Conservation (phyloP, 768 basidiomycete species). For the Chalciporus pseudorubinellus region DNA sequence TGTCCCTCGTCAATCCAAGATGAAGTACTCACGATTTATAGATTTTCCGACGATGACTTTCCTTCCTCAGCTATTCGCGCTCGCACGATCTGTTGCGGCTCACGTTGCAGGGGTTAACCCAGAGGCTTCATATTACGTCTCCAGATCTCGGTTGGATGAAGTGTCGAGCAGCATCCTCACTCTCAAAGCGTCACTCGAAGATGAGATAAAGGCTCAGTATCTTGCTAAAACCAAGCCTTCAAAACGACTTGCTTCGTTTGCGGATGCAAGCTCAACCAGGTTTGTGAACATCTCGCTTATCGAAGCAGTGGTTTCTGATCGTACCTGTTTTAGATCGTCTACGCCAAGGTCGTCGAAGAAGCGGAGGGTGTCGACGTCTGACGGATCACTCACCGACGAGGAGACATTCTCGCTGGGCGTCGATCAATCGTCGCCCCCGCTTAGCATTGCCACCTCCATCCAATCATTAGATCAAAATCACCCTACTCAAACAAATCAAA, state of each 20-base stretch:
- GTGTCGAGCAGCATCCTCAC: slow-evolving; percentile 34
- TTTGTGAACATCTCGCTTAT: slow-evolving; percentile 22
- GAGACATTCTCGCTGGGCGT: slow-evolving; percentile 23
- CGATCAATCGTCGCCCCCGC: slow-evolving; percentile 40
- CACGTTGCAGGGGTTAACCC: slow-evolving; percentile 10
- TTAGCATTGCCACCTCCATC: slow-evolving; percentile 45
- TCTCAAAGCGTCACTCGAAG: slow-evolving; percentile 33
- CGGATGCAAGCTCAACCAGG: slow-evolving; percentile 40
- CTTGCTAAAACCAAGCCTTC: slow-evolving; percentile 43
- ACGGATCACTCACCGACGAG: slow-evolving; percentile 31
- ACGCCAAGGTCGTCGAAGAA: slow-evolving; percentile 38
- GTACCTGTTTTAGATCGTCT: slow-evolving; percentile 23
- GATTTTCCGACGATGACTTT: slow-evolving; percentile 42
- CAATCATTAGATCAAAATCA: slow-evolving; percentile 30
- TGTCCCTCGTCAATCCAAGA: not conserved
- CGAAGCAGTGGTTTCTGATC: not conserved
- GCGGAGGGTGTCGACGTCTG: slow-evolving; percentile 40
- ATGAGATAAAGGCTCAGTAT: slow-evolving; percentile 38
- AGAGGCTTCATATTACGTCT: slow-evolving; percentile 8
- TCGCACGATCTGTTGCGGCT: slow-evolving; percentile 36
- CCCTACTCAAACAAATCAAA: slow-evolving; percentile 20
- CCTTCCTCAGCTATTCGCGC: slow-evolving; percentile 46
- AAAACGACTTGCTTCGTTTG: slow-evolving; percentile 46
- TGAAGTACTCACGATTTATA: slow-evolving; percentile 8
- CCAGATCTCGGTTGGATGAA: slow-evolving; percentile 21